phyloP scores from a whole-genome alignment of 2,329 filamentous ascomycete genomes.

The Neonectria faginata region DNA sequence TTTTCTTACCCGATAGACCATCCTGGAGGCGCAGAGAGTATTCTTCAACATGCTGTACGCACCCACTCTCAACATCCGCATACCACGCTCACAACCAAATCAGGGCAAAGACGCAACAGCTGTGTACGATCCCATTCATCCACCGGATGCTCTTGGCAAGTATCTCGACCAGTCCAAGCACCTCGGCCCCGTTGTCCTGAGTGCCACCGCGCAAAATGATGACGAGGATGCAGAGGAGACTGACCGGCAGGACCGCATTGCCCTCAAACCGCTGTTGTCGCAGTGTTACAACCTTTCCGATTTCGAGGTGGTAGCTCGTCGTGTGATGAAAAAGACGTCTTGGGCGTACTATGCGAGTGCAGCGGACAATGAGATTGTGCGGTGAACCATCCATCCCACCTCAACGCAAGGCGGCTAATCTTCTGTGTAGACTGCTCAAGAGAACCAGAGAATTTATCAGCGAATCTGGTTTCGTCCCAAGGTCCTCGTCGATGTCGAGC shows the following conservation, averaged over 20 bases:
- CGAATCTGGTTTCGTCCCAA: conserved; percentile 96
- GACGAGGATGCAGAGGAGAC: conserved; percentile 71
- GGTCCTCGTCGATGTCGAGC: conserved; percentile 88
- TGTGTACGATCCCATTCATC: conserved; percentile 89
- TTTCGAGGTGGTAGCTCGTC: conserved; percentile 91
- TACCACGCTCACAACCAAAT: not conserved
- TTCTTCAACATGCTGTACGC: conserved; percentile 87
- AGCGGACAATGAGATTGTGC: conserved; percentile 65
- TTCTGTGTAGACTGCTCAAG: conserved; percentile 80
- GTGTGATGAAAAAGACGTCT: conserved; percentile 93
- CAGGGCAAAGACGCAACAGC: conserved; percentile 91
- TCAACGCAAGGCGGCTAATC: conserved; percentile 2
- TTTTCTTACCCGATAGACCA: conserved; percentile 68
- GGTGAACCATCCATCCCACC: conserved; percentile 11
- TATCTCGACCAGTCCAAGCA: conserved; percentile 89
- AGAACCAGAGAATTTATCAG: conserved; percentile 96
- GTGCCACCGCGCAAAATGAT: conserved; percentile 77
- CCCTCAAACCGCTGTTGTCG: conserved; percentile 80
- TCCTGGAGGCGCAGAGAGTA: conserved; percentile 90
- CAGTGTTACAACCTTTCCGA: conserved; percentile 96
- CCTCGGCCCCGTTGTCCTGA: conserved; percentile 89
- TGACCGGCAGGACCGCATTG: conserved; percentile 79
- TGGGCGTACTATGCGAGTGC: conserved; percentile 99
- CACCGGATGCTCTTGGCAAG: conserved; percentile 86
- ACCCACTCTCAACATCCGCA: not conserved